phyloP scores from a whole-genome alignment of 108 stramenopile species.

The Schizochytrium sp. region DNA sequence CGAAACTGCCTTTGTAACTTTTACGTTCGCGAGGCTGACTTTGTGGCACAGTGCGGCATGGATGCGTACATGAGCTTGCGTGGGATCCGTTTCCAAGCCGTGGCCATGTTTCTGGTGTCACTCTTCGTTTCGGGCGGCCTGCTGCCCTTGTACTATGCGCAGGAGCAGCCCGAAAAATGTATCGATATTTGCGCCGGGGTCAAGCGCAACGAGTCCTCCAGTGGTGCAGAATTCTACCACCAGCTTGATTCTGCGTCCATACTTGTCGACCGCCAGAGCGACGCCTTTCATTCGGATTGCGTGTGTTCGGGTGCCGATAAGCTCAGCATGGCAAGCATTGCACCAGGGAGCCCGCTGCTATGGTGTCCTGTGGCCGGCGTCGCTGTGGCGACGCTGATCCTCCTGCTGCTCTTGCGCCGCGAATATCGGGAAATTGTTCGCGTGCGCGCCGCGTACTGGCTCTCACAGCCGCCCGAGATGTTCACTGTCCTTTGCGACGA shows the following conservation, averaged over 20 bases:
- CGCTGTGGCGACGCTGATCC: neutral
- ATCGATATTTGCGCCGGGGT: neutral
- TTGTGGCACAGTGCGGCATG: neutral
- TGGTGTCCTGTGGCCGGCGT: neutral
- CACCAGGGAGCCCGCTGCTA: neutral
- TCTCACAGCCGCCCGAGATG: neutral
- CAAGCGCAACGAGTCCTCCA: neutral
- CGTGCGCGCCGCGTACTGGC: neutral
- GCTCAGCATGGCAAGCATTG: neutral
- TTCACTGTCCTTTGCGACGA: conserved; percentile 8
- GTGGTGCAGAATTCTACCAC: too few relatives aligned
- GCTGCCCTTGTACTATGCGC: neutral
- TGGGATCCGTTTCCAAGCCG: neutral
- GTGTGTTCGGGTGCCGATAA: neutral
- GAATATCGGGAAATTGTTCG: neutral
- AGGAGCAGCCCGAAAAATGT: neutral
- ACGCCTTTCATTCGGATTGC: neutral
- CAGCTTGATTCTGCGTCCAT: too few relatives aligned
- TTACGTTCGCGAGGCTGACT: neutral
- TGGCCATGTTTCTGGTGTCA: neutral
- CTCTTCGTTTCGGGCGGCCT: neutral
- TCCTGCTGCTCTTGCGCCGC: neutral
- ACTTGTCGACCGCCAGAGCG: neutral
- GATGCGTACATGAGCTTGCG: conserved; percentile 14
- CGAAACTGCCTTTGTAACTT: neutral